These are phyloP conservation scores for Heimioporus retisporus DNA, from an alignment of 1,284 basidiomycete species.

Conservation along the genomic window DNA sequence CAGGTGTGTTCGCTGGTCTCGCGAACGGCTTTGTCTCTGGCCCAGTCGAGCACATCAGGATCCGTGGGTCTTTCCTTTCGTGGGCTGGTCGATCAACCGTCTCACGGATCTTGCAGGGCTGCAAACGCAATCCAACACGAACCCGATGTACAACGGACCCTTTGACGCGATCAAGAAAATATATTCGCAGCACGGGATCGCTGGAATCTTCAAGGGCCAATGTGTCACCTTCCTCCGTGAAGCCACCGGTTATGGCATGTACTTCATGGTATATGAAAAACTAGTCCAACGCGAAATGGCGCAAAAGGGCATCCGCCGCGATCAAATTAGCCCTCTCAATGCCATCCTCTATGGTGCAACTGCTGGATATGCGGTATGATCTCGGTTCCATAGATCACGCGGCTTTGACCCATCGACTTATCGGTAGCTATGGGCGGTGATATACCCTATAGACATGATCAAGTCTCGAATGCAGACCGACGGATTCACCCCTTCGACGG, in stretches of 20 bases:
- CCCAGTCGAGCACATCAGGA: conserved; percentile 98
- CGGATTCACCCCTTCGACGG: conserved; percentile 78
- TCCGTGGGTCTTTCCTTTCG: conserved; percentile 69
- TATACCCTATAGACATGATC: conserved; percentile 96
- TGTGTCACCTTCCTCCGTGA: conserved; percentile 92
- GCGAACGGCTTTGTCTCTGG: conserved; percentile 95
- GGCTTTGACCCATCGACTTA: conserved; percentile 9
- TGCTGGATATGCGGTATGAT: conserved; percentile 84
- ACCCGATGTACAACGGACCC: conserved; percentile 84
- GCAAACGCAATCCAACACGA: conserved; percentile 86
- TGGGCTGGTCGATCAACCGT: conserved; percentile 1
- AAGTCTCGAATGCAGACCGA: conserved; percentile 98
- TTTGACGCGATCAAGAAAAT: conserved; percentile 90
- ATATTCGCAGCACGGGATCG: conserved; percentile 76
- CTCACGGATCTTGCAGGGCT: conserved; percentile 65
- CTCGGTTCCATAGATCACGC: conserved; percentile 9
- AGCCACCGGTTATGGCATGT: conserved; percentile 87
- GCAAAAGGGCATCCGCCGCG: conserved; percentile 74
- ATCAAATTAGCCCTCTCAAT: conserved; percentile 82
- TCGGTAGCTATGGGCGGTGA: conserved; percentile 81
- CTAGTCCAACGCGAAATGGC: conserved; percentile 88
- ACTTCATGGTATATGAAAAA: conserved; percentile 96
- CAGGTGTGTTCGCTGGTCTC: conserved; percentile 89
- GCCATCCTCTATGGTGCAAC: conserved; percentile 89
- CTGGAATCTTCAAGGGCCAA: conserved; percentile 94